Conservation (phyloP, 2,329 filamentous ascomycete species). For the Orbilia ellipsospora region DNA sequence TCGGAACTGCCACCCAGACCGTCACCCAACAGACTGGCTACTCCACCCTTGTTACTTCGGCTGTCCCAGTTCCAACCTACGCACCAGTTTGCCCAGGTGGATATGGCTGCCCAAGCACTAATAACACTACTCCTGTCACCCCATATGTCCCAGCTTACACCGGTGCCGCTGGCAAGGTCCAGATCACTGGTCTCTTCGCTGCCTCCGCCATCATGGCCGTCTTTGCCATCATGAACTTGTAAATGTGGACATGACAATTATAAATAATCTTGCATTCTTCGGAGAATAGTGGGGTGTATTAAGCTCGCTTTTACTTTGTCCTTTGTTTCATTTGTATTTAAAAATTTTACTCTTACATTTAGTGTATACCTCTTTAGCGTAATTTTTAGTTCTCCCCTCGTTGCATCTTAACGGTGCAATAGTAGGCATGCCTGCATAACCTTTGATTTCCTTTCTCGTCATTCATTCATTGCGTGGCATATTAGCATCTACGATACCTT, state of each 20-base stretch:
- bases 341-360: conserved; percentile 35
- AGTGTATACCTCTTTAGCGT: conserved; percentile 18
- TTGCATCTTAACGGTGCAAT: conserved; percentile 21
- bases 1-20: conserved; percentile 37
- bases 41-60: conserved; percentile 23
- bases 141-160: conserved; percentile 51
- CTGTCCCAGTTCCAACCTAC: conserved; percentile 35
- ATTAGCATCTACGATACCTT: conserved; percentile 46
- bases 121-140: conserved; percentile 41
- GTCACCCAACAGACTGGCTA: conserved; percentile 42
- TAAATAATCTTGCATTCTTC: neutral
- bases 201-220: conserved; percentile 50
- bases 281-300: conserved; percentile 13
- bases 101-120: conserved; percentile 45
- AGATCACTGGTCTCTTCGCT: conserved; percentile 52
- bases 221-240: conserved; percentile 55
- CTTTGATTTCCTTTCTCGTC: conserved; percentile 30
- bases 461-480: conserved; percentile 21
- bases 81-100: conserved; percentile 52
- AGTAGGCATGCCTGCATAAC: conserved; percentile 17
- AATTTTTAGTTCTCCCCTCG: conserved; percentile 34
- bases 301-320: conserved; percentile 22
- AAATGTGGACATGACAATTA: conserved; percentile 52
- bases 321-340: conserved; percentile 52
- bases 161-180: conserved; percentile 50